phyloP scores from a whole-genome alignment of 805 yeast species.

The Myxozyma melibiosi region DNA sequence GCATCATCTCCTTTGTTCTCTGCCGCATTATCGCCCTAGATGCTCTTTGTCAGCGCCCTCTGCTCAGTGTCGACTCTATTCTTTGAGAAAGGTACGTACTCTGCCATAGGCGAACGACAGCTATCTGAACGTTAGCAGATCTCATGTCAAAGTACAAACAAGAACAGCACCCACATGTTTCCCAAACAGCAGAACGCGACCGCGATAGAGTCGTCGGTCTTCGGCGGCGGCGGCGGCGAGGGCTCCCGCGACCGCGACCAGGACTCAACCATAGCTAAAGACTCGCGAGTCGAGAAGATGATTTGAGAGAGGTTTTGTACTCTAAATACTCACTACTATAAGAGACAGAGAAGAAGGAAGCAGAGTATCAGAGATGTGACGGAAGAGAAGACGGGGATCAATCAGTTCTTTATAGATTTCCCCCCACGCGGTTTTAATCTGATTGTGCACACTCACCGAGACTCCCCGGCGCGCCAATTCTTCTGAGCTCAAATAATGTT shows the following conservation, averaged over 20 bases:
- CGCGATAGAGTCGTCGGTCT: conserved; percentile 44
- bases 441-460: too few species aligned
- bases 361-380: too few species aligned
- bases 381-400: too few species aligned
- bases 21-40: conserved; percentile 21
- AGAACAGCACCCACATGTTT: conserved; percentile 59
- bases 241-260: conserved; percentile 12
- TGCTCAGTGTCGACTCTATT: not conserved
- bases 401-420: too few species aligned
- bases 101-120: conserved; percentile 91
- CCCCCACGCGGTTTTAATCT: too few species aligned
- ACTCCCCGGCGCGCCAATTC: too few species aligned
- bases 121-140: conserved; percentile 5
- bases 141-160: not conserved
- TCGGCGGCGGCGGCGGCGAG: conserved; percentile 8
- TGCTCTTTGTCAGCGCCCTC: not conserved
- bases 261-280: not conserved
- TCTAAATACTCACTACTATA: too few species aligned
- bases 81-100: conserved; percentile 41
- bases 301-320: too few species aligned
- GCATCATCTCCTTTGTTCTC: conserved; percentile 12
- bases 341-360: too few species aligned
- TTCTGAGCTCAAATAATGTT: too few species aligned
- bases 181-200: conserved; percentile 93
- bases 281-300: too few species aligned